Base-by-base conservation (phyloP, 768 basidiomycete genomes). In the Clathrus columnatus region DNA sequence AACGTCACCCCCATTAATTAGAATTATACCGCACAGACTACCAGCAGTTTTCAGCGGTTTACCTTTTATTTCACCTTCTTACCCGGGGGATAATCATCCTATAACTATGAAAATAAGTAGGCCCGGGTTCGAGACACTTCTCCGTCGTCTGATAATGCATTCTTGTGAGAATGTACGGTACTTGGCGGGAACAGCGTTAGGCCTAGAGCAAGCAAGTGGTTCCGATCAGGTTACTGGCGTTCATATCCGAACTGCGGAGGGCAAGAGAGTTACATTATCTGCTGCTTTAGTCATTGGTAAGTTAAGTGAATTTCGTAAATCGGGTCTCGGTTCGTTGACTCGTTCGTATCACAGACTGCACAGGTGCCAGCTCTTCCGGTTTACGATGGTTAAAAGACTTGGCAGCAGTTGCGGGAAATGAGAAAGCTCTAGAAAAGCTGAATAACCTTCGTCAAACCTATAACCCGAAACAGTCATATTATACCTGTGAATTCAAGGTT, bases 121-220 rank as follows among this genome's bases (percentile, higher is more conserved):
- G 14, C 58, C 61, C 16, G 61, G 61, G 24, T 59, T 66, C 27
- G 70, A 71, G 58, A 69, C 67, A 4, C 58, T 70, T 4, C 51
- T 71, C 16, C 61, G 67, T 21, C 64, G 68, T 11, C 62, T 69
- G 2, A 59, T 69, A 17, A 16, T 63, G n/a, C 59, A 58, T 16
- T 56, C 60, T 20, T 52, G 55, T 2, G 44, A 61, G 14, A 62
- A 66, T 27, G 64, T 70, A 42, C 46, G 61, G 17, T 58, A 63
- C 32, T 29, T 64, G 1, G 57, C 60, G 11, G 69, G 68, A 2
- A 64, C 64, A 0, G 69, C 67, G 5, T 67, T 63, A n/a, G 66
- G 65, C 21, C 45, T 68, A 10, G 42, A 45, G 4, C 36, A 54
- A 14, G 60, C 64, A 45, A 26, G 52, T n/a, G 57, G 63, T 47